phyloP scores from a whole-genome alignment of 2,329 filamentous ascomycete species.

The Aspergillus terreus region DNA sequence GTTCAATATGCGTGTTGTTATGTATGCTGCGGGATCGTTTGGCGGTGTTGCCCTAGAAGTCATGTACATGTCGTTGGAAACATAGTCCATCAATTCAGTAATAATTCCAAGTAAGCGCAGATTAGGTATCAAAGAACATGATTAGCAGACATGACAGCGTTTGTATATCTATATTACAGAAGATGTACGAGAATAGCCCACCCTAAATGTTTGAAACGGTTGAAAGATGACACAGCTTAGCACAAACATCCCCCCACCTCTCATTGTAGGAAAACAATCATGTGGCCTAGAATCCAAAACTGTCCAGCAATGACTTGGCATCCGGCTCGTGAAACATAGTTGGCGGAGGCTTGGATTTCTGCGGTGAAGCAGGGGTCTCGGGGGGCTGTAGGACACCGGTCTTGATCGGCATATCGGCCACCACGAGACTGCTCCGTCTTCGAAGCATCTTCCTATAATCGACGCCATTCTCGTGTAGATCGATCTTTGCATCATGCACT shows the following conservation, averaged over 20 bases:
- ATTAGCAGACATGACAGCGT: not conserved
- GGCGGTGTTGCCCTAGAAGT: not conserved
- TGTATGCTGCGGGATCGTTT: not conserved
- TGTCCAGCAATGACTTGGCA: constrained; percentile 80
- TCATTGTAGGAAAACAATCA: not conserved
- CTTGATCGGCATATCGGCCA: constrained; percentile 59
- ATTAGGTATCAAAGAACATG: not conserved
- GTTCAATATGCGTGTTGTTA: not conserved
- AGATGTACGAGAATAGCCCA: not conserved
- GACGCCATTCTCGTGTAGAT: constrained; percentile 31
- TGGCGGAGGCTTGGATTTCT: constrained; percentile 57
- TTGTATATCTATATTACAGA: constrained; percentile 2
- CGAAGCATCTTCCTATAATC: constrained; percentile 67
- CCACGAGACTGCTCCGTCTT: constrained; percentile 71
- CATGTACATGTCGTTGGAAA: not conserved
- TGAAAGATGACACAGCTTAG: not conserved
- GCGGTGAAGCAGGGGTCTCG: constrained; percentile 27
- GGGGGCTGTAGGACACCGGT: constrained; percentile 43
- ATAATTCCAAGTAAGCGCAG: no score
- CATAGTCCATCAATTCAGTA: no score
- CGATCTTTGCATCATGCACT: constrained; percentile 35
- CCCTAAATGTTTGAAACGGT: no score
- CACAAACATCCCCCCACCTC: not conserved
- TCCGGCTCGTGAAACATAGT: constrained; percentile 92
- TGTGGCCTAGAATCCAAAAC: constrained; percentile 72